phyloP scores from a whole-genome alignment of 129 eudicot species.

The Tanacetum coccineum region DNA sequence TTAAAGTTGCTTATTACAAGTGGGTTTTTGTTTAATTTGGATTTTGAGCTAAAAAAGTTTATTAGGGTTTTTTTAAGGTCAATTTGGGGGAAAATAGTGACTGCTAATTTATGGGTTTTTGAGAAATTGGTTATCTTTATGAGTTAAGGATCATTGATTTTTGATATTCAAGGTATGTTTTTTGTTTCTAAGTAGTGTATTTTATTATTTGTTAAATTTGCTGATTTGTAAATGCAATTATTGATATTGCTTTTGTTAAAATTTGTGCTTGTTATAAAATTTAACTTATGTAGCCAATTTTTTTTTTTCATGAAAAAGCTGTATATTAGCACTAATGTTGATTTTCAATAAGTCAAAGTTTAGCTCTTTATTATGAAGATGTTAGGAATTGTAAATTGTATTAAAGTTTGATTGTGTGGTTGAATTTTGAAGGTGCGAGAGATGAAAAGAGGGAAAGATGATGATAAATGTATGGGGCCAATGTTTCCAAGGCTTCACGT shows the following conservation, averaged over 20 bases:
- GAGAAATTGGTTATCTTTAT: constrained; percentile 19
- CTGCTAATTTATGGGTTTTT: constrained; percentile 2
- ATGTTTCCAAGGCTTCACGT: constrained; percentile 99
- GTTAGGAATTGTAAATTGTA: not conserved
- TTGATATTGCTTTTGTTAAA: not conserved
- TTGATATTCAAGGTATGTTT: constrained; percentile 25
- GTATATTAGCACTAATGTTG: too few species aligned
- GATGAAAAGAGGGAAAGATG: constrained; percentile 93
- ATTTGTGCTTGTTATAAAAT: constrained; percentile 4
- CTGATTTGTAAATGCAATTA: not conserved
- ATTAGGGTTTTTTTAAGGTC: constrained; percentile 16
- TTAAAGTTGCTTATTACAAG: constrained; percentile 11
- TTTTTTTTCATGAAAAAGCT: not conserved
- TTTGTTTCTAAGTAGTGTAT: not conserved
- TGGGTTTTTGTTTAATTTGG: constrained; percentile 20
- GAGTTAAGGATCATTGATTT: constrained; percentile 14
- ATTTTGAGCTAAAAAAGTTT: constrained; percentile 8
- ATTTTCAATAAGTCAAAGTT: not conserved
- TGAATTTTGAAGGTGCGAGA: constrained; percentile 18
- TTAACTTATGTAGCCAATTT: not conserved
- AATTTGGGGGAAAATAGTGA: constrained; percentile 28
- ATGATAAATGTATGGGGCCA: constrained; percentile 80
- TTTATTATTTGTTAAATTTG: too few species aligned
- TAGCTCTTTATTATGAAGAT: not conserved
- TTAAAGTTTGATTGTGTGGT: constrained; percentile 10